phyloP scores from a whole-genome alignment of 768 basidiomycete species.

The Rhizopogon sp. region DNA sequence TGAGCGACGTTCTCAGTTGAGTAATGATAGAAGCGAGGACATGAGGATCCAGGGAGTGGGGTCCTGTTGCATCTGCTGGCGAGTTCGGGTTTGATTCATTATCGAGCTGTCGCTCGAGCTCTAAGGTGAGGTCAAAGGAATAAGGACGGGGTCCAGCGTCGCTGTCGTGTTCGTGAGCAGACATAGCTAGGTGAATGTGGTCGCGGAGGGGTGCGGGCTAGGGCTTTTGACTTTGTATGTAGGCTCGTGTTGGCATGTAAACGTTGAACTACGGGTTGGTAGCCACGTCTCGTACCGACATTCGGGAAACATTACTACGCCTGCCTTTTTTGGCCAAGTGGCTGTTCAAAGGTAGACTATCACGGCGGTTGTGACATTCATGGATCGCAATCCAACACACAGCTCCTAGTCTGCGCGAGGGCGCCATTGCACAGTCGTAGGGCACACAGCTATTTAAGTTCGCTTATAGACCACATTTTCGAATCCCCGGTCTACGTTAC shows the following conservation, averaged over 20 bases:
- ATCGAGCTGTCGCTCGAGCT: constrained; percentile 72
- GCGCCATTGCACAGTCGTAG: too few relatives aligned
- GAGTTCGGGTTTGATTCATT: constrained; percentile 55
- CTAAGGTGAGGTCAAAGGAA: constrained; percentile 76
- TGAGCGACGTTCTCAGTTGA: constrained; percentile 62
- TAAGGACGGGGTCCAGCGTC: constrained; percentile 25
- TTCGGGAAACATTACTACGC: background rate
- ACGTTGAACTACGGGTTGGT: background rate
- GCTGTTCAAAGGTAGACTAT: background rate
- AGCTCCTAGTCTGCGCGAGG: too few relatives aligned
- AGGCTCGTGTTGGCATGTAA: constrained; percentile 6
- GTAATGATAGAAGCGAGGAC: constrained; percentile 74
- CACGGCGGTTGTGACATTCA: too few relatives aligned
- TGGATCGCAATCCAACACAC: too few relatives aligned
- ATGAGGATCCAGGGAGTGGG: constrained; percentile 63
- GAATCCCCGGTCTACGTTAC: too few relatives aligned
- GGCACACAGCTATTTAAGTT: too few relatives aligned
- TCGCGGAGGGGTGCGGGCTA: background rate
- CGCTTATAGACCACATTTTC: too few relatives aligned
- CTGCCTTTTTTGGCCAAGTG: constrained; percentile 5
- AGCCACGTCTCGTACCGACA: constrained; percentile 3
- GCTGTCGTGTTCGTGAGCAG: constrained; percentile 18
- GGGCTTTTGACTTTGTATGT: background rate
- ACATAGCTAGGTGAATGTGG: constrained; percentile 16
- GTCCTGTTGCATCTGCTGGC: constrained; percentile 28